phyloP scores from a whole-genome alignment of 2,329 filamentous ascomycete species.

The Leptographium galeiforme region DNA sequence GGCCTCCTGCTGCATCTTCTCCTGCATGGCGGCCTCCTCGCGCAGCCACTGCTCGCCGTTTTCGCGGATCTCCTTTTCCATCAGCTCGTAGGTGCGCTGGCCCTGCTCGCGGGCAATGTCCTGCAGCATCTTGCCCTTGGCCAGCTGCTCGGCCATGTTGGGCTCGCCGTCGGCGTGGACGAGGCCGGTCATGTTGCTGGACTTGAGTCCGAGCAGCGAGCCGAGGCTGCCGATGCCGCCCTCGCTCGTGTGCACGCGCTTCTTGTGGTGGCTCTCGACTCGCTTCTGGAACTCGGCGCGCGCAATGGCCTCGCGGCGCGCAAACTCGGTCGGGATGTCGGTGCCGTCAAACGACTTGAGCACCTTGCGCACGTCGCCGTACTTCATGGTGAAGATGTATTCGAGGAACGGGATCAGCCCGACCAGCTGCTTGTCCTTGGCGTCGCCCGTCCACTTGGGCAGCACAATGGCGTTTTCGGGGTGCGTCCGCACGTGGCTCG shows the following conservation, averaged over 20 bases:
- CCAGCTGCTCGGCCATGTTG: constrained; percentile 60
- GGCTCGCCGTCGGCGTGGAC: constrained; percentile 52
- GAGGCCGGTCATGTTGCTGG: constrained; percentile 48
- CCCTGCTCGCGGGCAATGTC: constrained; percentile 88
- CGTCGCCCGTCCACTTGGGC: constrained; percentile 76
- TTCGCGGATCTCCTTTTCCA: constrained; percentile 83
- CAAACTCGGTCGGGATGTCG: constrained; percentile 82
- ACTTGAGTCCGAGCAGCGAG: constrained; percentile 65
- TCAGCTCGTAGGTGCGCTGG: constrained; percentile 73
- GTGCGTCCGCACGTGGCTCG: constrained; percentile 70
- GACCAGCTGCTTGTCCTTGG: constrained; percentile 75
- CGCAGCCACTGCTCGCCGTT: constrained; percentile 94
- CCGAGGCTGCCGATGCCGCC: constrained; percentile 55
- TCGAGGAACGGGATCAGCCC: constrained; percentile 91
- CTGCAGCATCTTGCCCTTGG: constrained; percentile 92
- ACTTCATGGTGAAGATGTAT: constrained; percentile 90
- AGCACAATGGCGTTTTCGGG: constrained; percentile 94
- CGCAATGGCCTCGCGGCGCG: constrained; percentile 71
- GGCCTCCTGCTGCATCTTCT: constrained; percentile 78
- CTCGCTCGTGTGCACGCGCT: constrained; percentile 35
- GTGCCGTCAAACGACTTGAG: constrained; percentile 81
- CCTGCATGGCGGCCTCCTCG: constrained; percentile 78
- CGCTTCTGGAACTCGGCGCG: constrained; percentile 76
- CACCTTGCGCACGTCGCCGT: constrained; percentile 72
- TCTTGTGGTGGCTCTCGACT: constrained; percentile 53